Percentiles rank a stretch among this genome's conserved stretches.
These are phyloP conservation scores for Colletotrichum phormii DNA, from an alignment of 2,329 filamentous ascomycete genomes.

Conservation along the genomic window DNA sequence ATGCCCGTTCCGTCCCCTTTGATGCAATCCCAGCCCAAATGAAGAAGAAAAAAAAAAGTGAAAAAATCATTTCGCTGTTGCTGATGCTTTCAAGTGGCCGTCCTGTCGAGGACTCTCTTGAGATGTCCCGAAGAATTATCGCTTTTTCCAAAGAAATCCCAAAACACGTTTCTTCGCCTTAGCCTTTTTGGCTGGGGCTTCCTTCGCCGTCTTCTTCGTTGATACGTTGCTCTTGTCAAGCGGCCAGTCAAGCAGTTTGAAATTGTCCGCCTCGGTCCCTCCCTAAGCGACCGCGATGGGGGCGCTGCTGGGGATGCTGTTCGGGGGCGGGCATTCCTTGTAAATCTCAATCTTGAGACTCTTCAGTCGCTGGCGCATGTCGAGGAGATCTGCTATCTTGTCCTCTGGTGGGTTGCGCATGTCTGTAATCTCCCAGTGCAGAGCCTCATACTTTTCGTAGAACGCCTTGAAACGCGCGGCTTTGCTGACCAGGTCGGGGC, in stretches of 20 bases:
- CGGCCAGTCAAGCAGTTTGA: neutral
- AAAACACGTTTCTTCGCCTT: slow-evolving; percentile 2
- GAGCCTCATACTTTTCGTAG: slow-evolving; percentile 67
- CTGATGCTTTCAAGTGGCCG: slow-evolving; percentile 33
- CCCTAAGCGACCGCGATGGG: slow-evolving; percentile 38
- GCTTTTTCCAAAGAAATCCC: slow-evolving; percentile 24
- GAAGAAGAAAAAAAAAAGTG: neutral
- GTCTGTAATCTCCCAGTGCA: slow-evolving; percentile 66
- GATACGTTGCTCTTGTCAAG: slow-evolving; percentile 2
- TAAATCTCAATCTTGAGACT: slow-evolving; percentile 72
- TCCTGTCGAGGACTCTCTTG: slow-evolving; percentile 31
- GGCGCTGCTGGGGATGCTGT: too few relatives aligned
- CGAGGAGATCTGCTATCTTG: slow-evolving; percentile 61
- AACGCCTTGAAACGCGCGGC: slow-evolving; percentile 66
- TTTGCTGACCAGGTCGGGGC: slow-evolving; percentile 62
- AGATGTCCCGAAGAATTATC: slow-evolving; percentile 31
- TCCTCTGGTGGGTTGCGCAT: slow-evolving; percentile 62
- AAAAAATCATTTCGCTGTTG: slow-evolving; percentile 34
- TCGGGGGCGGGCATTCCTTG: slow-evolving; percentile 50
- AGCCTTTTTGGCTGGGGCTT: neutral
- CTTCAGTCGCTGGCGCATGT: slow-evolving; percentile 66
- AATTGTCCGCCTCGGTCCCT: neutral
- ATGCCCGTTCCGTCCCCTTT: slow-evolving; percentile 15
- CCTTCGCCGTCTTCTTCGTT: slow-evolving; percentile 12
- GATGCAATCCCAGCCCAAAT: slow-evolving; percentile 27